These are phyloP conservation scores for Cordyceps sp. DNA, from an alignment of 2,329 filamentous ascomycete species.

Conservation along the genomic window DNA sequence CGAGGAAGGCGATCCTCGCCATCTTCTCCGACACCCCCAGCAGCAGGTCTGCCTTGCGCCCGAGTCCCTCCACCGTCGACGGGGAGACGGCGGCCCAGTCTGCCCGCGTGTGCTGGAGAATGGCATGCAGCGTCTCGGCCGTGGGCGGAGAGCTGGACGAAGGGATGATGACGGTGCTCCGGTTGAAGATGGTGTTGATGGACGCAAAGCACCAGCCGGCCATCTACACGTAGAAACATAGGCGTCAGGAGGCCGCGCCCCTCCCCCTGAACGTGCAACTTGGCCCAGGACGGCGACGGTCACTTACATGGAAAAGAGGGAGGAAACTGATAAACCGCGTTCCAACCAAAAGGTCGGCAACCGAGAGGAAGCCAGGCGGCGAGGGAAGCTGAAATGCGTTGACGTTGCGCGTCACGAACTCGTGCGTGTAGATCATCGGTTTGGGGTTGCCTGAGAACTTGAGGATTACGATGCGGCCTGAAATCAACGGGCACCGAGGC, in stretches of 20 bases:
- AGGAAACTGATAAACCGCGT: neutral
- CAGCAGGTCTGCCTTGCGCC: neutral
- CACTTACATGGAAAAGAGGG: neutral
- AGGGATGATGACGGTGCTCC: neutral
- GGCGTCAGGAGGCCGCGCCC: no score
- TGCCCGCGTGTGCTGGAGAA: neutral
- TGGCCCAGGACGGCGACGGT: neutral
- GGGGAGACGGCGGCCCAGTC: neutral
- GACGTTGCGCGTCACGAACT: neutral
- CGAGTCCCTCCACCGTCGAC: neutral
- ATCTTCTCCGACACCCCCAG: neutral
- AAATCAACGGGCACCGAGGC: no score
- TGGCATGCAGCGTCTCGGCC: neutral
- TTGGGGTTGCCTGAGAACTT: slow-evolving; percentile 1
- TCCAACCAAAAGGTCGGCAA: neutral
- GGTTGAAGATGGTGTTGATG: neutral
- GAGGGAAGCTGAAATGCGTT: neutral
- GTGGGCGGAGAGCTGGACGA: neutral
- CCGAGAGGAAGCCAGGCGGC: neutral
- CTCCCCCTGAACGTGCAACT: no score
- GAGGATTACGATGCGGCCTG: no score
- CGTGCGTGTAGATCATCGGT: neutral
- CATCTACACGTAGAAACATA: no score
- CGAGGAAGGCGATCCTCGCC: neutral
- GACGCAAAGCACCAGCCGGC: neutral